Percentiles rank a stretch among this genome's conserved stretches.
Evolutionary conservation across 2,329 filamentous ascomycete genomes (phyloP).

Genomic region (Mycosphaerelloides madeirae): DNA sequence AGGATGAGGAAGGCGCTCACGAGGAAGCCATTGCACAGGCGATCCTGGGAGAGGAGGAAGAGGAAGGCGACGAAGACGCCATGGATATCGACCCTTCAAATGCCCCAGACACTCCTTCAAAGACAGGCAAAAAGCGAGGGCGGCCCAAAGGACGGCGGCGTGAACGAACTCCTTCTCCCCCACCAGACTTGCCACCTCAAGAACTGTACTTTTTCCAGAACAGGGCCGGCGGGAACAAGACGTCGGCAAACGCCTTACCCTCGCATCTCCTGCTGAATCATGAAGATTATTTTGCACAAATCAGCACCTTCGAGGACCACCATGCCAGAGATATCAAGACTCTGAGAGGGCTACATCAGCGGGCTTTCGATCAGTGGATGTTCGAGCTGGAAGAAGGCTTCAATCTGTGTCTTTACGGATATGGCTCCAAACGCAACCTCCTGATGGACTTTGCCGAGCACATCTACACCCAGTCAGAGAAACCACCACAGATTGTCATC

Average conservation of each 20-base stretch:
- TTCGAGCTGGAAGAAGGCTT: constrained; percentile 87
- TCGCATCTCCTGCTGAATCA: constrained; percentile 75
- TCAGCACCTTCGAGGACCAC: constrained; percentile 60
- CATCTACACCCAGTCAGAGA: constrained; percentile 48
- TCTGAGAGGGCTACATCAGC: constrained; percentile 68
- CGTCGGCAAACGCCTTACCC: constrained; percentile 78
- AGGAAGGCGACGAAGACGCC: constrained; percentile 28
- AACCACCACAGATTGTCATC: constrained; percentile 63
- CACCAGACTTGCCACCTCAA: constrained; percentile 75
- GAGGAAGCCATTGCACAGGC: constrained; percentile 28
- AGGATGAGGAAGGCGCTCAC: constrained; percentile 60
- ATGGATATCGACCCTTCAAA: constrained; percentile 40
- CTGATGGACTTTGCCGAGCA: constrained; percentile 71
- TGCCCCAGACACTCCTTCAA: constrained; percentile 42
- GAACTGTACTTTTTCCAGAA: constrained; percentile 95
- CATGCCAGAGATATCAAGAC: constrained; percentile 67
- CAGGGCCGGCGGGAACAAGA: constrained; percentile 72
- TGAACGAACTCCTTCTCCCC: constrained; percentile 70
- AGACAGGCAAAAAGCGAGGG: constrained; percentile 40
- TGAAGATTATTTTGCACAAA: constrained; percentile 78
- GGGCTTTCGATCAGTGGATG: constrained; percentile 84
- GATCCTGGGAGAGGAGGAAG: constrained; percentile 29
- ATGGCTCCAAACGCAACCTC: constrained; percentile 78
- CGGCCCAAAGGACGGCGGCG: constrained; percentile 51
- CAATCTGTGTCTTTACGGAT: constrained; percentile 86